Percentiles rank a stretch among this genome's conserved stretches.
Conservation (phyloP, 352 stramenopile genomes). For the Phytopythium boreale region DNA sequence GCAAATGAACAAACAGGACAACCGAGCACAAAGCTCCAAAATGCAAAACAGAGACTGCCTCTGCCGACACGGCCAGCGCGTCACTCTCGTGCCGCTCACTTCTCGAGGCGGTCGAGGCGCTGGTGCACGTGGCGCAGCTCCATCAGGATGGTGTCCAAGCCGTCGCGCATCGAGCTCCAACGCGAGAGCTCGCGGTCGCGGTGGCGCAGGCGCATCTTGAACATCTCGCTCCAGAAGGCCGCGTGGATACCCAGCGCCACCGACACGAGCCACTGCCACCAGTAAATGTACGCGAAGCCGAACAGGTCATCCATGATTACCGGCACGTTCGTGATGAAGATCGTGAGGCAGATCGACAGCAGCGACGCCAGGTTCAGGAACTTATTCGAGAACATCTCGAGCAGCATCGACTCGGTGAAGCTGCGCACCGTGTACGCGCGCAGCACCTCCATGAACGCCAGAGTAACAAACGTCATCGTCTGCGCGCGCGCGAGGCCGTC, state of each 20-base stretch:
- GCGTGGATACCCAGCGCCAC: slow-evolving; percentile 38
- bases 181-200: slow-evolving; percentile 30
- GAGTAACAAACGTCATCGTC: slow-evolving; percentile 70
- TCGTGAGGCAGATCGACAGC: slow-evolving; percentile 51
- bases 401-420: slow-evolving; percentile 63
- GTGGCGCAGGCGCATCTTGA: slow-evolving; percentile 43
- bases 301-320: slow-evolving; percentile 64
- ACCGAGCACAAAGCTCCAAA: neutral
- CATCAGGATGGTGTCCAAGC: slow-evolving; percentile 53
- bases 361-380: slow-evolving; percentile 54
- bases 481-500: slow-evolving; percentile 57
- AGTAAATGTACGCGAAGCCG: slow-evolving; percentile 63
- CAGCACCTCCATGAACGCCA: slow-evolving; percentile 73
- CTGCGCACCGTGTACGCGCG: slow-evolving; percentile 75
- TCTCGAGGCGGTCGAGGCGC: slow-evolving; percentile 51
- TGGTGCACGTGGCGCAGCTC: slow-evolving; percentile 62
- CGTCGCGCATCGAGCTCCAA: slow-evolving; percentile 44
- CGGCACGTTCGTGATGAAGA: slow-evolving; percentile 50
- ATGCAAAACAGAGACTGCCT: neutral
- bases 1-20: neutral
- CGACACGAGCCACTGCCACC: slow-evolving; percentile 51
- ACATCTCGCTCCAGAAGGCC: slow-evolving; percentile 54
- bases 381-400: slow-evolving; percentile 62
- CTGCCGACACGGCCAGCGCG: too few species aligned
- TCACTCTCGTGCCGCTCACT: too few species aligned